Conservation (phyloP, 2,329 filamentous ascomycete genomes). For the Trichoderma citrinoviride region DNA sequence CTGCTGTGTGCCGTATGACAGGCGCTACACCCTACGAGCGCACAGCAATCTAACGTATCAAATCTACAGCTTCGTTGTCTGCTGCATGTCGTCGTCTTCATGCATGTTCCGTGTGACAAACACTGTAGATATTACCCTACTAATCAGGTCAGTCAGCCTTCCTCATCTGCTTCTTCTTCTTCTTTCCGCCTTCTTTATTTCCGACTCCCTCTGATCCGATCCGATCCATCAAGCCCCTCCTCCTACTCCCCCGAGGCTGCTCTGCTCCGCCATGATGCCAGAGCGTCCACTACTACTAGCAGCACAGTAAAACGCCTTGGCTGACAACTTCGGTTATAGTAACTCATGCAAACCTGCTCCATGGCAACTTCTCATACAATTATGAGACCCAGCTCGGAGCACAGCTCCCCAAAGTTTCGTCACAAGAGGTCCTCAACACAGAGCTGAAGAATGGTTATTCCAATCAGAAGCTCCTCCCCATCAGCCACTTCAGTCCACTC, state of each 20-base stretch:
- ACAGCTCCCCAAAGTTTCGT: background rate
- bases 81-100: background rate
- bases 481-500: background rate
- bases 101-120: slow-evolving; percentile 5
- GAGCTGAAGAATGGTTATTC: background rate
- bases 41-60: background rate
- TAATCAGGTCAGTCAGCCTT: background rate
- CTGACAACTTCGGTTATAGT: background rate
- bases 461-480: background rate
- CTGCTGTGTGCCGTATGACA: background rate
- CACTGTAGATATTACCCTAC: background rate
- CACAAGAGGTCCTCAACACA: background rate
- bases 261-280: background rate
- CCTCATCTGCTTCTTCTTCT: background rate
- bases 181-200: background rate
- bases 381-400: background rate
- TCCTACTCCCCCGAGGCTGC: background rate
- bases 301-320: slow-evolving; percentile 14
- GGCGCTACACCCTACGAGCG: no score
- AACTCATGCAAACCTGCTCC: background rate
- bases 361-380: background rate
- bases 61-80: background rate
- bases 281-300: background rate
- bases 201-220: background rate
- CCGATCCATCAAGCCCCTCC: background rate